Base-by-base conservation (phyloP, 345 rosid genomes). In the Ceriops decandra region DNA sequence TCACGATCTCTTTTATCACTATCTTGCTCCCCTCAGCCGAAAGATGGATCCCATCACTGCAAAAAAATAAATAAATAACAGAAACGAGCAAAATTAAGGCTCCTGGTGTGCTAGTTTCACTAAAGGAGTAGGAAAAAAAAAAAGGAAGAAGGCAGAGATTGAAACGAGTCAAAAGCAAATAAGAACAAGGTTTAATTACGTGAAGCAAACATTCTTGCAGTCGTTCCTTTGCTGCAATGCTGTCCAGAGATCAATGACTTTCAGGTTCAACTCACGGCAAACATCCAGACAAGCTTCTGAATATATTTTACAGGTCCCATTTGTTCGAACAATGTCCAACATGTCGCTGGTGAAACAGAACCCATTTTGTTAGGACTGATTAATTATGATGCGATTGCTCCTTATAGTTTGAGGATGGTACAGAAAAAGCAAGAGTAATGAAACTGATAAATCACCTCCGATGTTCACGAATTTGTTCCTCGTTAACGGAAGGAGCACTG, bases 1-100 rank as follows among this genome's bases (percentile, higher is more conserved):
- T 84, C 62, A 85, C 16, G 26, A 93, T 82, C 84, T 87, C 96
- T 75, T 71, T 80, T 33, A 73, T 83, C 0, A 85, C 89, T 19
- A 93, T 52, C 76, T 84, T 81, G 74, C 90, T 89, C 21, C 88
- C 97, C 64, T 82, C 85, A 0, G 83, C 65, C 5, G 98, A 58
- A 7, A 93, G 77, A 77, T 90, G 97, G 66, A 89, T 59, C 28
- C 98, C 98, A 62, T 89, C 97, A 49, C 97, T 90, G 67, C 38
- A 21, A 16, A 61, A 51, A n/a, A 8, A 69, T n/a, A 8, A 24
- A 24, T 24, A 24, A 24, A 24, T 24, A 24, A 24, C 26, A 24
- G 26, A 24, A 24, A 24, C 26, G 26, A 24, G 26, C 26, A 24
- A 24, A 24, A 24, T 24, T 24, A 24, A 24, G 26, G 26, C 26